These are phyloP conservation scores for Penicillium nordicum DNA, from an alignment of 2,329 filamentous ascomycete species.

Conservation along the genomic window DNA sequence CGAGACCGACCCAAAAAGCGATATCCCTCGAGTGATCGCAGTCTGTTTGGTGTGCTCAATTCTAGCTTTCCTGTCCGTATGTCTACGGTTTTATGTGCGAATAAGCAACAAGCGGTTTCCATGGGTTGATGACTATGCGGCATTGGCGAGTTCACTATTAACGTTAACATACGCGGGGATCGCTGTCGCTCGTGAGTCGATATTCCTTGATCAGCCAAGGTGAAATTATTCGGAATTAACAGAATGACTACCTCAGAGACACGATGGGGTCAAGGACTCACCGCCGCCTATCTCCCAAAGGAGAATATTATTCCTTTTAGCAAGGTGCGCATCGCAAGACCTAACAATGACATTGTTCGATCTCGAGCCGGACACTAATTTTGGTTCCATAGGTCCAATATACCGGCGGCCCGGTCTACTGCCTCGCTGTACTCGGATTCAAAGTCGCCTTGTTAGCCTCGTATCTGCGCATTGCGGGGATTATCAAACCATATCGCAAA, in stretches of 20 bases:
- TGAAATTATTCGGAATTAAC: neutral
- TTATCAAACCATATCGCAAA: slow-evolving; percentile 35
- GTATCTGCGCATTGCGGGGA: slow-evolving; percentile 47
- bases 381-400: slow-evolving; percentile 26
- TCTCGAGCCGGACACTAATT: neutral
- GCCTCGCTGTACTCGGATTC: slow-evolving; percentile 42
- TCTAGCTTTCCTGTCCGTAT: slow-evolving; percentile 22
- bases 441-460: slow-evolving; percentile 48
- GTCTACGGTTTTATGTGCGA: slow-evolving; percentile 26
- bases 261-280: slow-evolving; percentile 27
- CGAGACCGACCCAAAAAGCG: slow-evolving; percentile 20
- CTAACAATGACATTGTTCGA: neutral
- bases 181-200: slow-evolving; percentile 21
- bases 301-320: slow-evolving; percentile 27
- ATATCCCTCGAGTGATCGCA: slow-evolving; percentile 21
- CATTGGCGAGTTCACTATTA: slow-evolving; percentile 21
- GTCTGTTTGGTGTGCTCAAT: slow-evolving; percentile 23
- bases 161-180: slow-evolving; percentile 18
- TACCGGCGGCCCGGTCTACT: slow-evolving; percentile 27
- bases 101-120: slow-evolving; percentile 15
- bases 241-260: slow-evolving; percentile 20
- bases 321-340: slow-evolving; percentile 15
- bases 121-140: slow-evolving; percentile 30
- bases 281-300: slow-evolving; percentile 17
- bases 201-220: neutral